Conservation (phyloP, 2,329 filamentous ascomycete species). For the Hymenoscyphus linearis region DNA sequence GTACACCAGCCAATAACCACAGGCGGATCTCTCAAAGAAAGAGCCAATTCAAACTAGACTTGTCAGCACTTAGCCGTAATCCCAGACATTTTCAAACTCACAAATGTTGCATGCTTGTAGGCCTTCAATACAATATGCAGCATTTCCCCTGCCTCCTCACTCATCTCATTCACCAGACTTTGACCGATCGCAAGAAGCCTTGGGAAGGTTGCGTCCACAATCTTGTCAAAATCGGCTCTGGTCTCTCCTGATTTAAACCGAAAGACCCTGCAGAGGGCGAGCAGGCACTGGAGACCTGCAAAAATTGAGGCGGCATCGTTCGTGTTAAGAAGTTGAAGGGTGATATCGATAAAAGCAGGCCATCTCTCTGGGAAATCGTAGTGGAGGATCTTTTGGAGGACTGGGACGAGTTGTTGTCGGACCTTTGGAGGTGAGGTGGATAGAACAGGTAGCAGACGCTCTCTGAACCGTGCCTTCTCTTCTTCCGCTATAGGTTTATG, state of each 20-base stretch:
- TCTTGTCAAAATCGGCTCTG: conserved; percentile 85
- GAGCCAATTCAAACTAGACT: conserved; percentile 74
- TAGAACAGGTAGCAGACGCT: conserved; percentile 83
- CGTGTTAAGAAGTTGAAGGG: conserved; percentile 78
- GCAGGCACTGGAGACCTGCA: conserved; percentile 86
- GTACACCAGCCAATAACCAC: conserved; percentile 94
- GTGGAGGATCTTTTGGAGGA: conserved; percentile 92
- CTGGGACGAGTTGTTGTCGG: conserved; percentile 87
- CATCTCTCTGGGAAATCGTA: conserved; percentile 92
- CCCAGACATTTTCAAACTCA: conserved; percentile 41
- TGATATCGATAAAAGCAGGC: conserved; percentile 92
- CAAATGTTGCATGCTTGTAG: conserved; percentile 97
- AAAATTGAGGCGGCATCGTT: conserved; percentile 85
- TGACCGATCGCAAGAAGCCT: conserved; percentile 82
- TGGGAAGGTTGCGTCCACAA: conserved; percentile 87
- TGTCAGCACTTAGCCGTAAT: conserved; percentile 30
- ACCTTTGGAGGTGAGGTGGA: conserved; percentile 74
- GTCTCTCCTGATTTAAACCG: conserved; percentile 82
- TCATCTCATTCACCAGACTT: conserved; percentile 83
- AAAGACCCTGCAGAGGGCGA: conserved; percentile 93
- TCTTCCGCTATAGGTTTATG: conserved; percentile 75
- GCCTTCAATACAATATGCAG: conserved; percentile 90
- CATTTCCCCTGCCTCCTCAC: conserved; percentile 94
- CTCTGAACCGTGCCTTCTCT: conserved; percentile 81
- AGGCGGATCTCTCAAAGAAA: conserved; percentile 70